Conservation (phyloP, 441 rosid species). For the Biscutella laevigata region DNA sequence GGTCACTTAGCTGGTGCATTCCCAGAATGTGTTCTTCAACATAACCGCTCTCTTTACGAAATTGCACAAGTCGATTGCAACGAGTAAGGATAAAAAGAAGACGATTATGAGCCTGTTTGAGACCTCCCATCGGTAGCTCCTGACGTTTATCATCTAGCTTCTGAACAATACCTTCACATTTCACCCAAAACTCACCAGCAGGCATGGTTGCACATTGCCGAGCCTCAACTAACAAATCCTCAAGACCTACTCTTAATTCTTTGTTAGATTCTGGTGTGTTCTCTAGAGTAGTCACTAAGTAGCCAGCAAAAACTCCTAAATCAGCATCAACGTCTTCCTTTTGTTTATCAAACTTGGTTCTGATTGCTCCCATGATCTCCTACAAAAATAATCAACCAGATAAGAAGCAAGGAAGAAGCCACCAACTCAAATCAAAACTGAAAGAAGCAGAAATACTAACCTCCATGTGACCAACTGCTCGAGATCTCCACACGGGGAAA, state of each 20-base stretch:
- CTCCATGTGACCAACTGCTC: constrained; percentile 91
- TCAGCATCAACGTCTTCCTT: constrained; percentile 94
- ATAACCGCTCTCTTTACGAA: constrained; percentile 85
- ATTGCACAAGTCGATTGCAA: constrained; percentile 94
- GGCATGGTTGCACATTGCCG: constrained; percentile 75
- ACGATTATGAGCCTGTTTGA: constrained; percentile 88
- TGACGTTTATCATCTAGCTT: constrained; percentile 84
- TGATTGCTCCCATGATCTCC: constrained; percentile 81
- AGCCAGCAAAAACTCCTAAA: constrained; percentile 84
- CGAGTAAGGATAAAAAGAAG: constrained; percentile 90
- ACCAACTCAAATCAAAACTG: not conserved
- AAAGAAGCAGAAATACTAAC: constrained; percentile 28
- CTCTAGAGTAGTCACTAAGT: constrained; percentile 77
- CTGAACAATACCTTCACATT: constrained; percentile 89
- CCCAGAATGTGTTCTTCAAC: constrained; percentile 71
- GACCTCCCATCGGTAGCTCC: constrained; percentile 82
- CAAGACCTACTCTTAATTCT: constrained; percentile 67
- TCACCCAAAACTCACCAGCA: constrained; percentile 72
- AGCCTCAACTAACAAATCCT: constrained; percentile 81
- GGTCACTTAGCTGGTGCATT: constrained; percentile 82
- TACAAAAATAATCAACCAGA: constrained; percentile 16
- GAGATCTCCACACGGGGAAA: constrained; percentile 84
- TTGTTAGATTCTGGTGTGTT: constrained; percentile 52
- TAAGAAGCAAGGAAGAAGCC: not conserved
- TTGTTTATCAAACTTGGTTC: constrained; percentile 72